Evolutionary conservation across 2,329 filamentous ascomycete genomes (phyloP).

Genomic region (Aspergillus tubingensis): DNA sequence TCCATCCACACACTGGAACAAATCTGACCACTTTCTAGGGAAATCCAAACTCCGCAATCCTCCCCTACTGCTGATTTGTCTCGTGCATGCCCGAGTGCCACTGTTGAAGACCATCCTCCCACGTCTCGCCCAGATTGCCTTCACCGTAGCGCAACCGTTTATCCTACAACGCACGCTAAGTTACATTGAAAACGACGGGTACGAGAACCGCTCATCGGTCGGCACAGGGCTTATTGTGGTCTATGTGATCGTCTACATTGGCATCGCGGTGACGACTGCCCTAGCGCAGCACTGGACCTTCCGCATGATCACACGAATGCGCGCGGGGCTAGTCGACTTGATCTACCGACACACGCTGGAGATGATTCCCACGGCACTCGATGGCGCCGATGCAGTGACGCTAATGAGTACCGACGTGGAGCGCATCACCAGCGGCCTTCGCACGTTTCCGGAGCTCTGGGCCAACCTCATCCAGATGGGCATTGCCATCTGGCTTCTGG

Average conservation of each 20-base stretch:
- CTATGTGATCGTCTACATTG: constrained; percentile 45
- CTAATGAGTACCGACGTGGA: constrained; percentile 39
- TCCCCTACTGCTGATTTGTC: neutral
- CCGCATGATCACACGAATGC: constrained; percentile 14
- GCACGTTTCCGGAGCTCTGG: constrained; percentile 30
- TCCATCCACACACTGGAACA: neutral
- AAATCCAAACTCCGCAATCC: neutral
- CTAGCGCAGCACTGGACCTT: constrained; percentile 11
- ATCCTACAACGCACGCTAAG: constrained; percentile 33
- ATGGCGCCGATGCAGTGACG: constrained; percentile 29
- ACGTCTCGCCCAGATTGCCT: constrained; percentile 42
- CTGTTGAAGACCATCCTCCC: constrained; percentile 33
- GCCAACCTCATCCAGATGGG: constrained; percentile 18
- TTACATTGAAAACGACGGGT: constrained; percentile 23
- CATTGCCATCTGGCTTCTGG: constrained; percentile 19
- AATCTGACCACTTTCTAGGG: neutral
- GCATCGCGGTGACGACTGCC: constrained; percentile 41
- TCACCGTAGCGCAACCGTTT: constrained; percentile 51
- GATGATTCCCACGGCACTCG: constrained; percentile 14
- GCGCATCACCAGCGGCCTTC: constrained; percentile 26
- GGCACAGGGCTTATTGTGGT: constrained; percentile 44
- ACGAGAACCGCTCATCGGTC: constrained; percentile 7
- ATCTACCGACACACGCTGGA: constrained; percentile 38
- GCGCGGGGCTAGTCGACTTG: constrained; percentile 13
- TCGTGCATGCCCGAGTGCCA: neutral